phyloP scores from a whole-genome alignment of 805 yeast genomes.

The Helenozyma baotianmanensis region DNA sequence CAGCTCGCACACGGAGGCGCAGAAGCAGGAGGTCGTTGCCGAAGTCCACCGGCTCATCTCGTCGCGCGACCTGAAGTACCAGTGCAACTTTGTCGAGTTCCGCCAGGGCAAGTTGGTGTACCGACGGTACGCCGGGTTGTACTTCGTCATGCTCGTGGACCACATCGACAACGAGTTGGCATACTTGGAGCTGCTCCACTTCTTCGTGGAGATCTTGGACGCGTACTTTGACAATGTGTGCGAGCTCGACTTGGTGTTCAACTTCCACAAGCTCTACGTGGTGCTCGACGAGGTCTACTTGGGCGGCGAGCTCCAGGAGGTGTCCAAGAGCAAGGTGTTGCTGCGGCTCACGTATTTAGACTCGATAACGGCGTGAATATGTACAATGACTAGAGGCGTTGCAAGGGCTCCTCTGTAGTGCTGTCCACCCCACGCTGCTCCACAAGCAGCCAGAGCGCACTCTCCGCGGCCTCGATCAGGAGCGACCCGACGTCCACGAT shows the following conservation, averaged over 20 bases:
- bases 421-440: too few species aligned
- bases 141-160: slow-evolving; percentile 81
- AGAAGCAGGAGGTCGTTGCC: slow-evolving; percentile 38
- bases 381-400: not conserved
- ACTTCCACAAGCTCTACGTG: slow-evolving; percentile 77
- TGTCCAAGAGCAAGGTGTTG: slow-evolving; percentile 64
- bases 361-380: not conserved
- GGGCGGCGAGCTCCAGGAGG: slow-evolving; percentile 89
- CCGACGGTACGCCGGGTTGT: slow-evolving; percentile 87
- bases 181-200: slow-evolving; percentile 78
- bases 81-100: slow-evolving; percentile 73
- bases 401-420: too few species aligned
- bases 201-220: slow-evolving; percentile 85
- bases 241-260: slow-evolving; percentile 88
- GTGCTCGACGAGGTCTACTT: slow-evolving; percentile 83
- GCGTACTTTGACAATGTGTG: slow-evolving; percentile 85
- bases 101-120: slow-evolving; percentile 64
- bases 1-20: slow-evolving; percentile 24
- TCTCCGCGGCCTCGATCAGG: slow-evolving; percentile 51
- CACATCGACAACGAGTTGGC: slow-evolving; percentile 76
- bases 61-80: slow-evolving; percentile 78
- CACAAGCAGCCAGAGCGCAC: slow-evolving; percentile 37
- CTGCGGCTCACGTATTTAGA: slow-evolving; percentile 64
- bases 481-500: slow-evolving; percentile 58
- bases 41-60: slow-evolving; percentile 78